A percentile compares a stretch with the other conserved stretches of the same genome.
These are phyloP conservation scores for Lentinus tigrinus DNA, from an alignment of 768 basidiomycete genomes.

Conservation along the genomic window DNA sequence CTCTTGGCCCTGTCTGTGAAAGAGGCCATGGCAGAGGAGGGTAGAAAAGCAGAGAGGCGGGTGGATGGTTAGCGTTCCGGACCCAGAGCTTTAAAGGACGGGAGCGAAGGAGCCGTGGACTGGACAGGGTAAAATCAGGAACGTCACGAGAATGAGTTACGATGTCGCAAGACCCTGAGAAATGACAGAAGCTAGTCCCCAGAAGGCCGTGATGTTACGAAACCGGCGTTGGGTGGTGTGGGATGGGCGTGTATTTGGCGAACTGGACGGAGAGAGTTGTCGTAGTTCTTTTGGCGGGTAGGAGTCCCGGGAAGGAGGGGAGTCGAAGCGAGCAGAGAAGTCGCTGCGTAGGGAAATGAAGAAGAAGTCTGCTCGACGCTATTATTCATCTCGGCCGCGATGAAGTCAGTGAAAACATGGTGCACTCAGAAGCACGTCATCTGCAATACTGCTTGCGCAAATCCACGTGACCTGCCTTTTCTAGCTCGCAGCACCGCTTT, in stretches of 20 bases:
- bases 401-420: background rate
- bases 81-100: background rate
- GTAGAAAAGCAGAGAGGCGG: background rate
- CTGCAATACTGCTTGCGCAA: background rate
- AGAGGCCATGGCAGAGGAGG: slow-evolving; percentile 34
- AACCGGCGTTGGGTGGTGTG: background rate
- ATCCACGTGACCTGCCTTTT: background rate
- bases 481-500: background rate
- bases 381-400: background rate
- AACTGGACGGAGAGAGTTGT: background rate
- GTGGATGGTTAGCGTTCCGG: background rate
- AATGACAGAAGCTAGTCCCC: background rate
- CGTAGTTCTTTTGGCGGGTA: background rate
- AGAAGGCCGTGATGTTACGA: background rate
- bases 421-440: background rate
- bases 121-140: background rate
- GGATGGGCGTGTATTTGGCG: background rate
- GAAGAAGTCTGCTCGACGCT: background rate
- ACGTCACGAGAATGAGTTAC: background rate
- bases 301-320: background rate
- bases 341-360: background rate
- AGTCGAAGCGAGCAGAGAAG: background rate
- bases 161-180: background rate
- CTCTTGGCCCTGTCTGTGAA: slow-evolving; percentile 36
- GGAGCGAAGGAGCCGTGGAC: background rate